Evolutionary conservation across 2,329 filamentous ascomycete species (phyloP).

Genomic region (Peltaster fructicola): DNA sequence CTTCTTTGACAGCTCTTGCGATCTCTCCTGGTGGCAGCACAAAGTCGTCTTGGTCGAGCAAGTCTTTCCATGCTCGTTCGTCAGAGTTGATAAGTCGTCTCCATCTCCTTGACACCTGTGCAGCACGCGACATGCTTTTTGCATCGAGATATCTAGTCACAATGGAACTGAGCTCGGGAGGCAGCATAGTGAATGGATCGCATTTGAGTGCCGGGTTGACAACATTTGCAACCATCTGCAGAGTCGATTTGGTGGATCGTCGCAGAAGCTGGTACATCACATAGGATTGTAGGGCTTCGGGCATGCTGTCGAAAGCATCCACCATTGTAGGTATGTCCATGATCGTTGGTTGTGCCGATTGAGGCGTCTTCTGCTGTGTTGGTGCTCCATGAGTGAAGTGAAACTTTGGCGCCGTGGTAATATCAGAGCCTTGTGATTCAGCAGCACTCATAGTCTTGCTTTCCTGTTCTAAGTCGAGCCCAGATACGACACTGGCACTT

Average conservation of each 20-base stretch:
- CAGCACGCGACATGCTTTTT: constrained; percentile 70
- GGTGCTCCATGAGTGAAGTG: constrained; percentile 6
- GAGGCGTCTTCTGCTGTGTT: constrained; percentile 4
- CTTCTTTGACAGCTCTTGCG: constrained; percentile 68
- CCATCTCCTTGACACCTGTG: constrained; percentile 91
- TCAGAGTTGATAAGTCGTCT: constrained; percentile 78
- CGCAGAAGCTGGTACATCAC: constrained; percentile 93
- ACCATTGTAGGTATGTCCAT: constrained; percentile 76
- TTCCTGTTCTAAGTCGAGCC: constrained; percentile 17
- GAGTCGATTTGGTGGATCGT: constrained; percentile 68
- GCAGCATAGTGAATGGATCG: constrained; percentile 73
- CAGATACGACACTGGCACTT: constrained; percentile 16
- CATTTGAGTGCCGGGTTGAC: constrained; percentile 91
- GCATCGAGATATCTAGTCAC: constrained; percentile 75
- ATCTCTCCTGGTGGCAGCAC: constrained; percentile 64
- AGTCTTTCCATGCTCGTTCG: constrained; percentile 87
- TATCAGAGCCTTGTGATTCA: constrained; percentile 8
- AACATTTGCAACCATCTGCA: constrained; percentile 75
- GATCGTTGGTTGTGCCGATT: constrained; percentile 22
- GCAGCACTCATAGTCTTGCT: constrained; percentile 11
- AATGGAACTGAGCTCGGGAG: constrained; percentile 71
- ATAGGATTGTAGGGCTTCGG: constrained; percentile 79
- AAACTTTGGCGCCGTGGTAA: constrained; percentile 3
- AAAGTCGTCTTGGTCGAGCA: constrained; percentile 75
- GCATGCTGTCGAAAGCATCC: constrained; percentile 79